phyloP scores from a whole-genome alignment of 352 stramenopile genomes.

The Albugo laibachii region DNA sequence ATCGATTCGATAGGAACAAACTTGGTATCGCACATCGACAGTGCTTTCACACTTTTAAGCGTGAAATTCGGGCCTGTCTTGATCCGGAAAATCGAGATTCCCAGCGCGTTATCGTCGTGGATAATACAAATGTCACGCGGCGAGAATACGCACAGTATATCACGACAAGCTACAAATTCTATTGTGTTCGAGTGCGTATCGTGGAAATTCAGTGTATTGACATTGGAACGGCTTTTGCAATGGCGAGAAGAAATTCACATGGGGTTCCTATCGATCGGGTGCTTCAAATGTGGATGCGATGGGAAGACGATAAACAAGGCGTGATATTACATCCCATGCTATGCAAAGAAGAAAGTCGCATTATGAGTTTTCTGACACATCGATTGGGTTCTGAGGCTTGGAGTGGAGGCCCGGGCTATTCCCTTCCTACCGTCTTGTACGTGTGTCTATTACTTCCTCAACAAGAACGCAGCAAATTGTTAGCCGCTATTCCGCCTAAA shows the following conservation, averaged over 20 bases:
- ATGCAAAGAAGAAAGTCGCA: no score
- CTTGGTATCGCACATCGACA: slow-evolving; percentile 23
- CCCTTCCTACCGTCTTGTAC: no score
- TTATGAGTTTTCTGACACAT: background rate
- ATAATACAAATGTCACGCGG: slow-evolving; percentile 48
- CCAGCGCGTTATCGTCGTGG: slow-evolving; percentile 25
- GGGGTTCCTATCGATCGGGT: slow-evolving; percentile 37
- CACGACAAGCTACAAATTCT: no score
- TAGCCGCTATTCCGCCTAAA: background rate
- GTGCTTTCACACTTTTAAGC: slow-evolving; percentile 20
- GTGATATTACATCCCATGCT: background rate
- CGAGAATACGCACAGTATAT: slow-evolving; percentile 54
- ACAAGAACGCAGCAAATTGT: slow-evolving; percentile 1
- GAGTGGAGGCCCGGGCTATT: no score
- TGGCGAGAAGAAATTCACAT: slow-evolving; percentile 46
- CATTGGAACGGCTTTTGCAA: slow-evolving; percentile 20
- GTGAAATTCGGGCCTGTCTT: slow-evolving; percentile 7
- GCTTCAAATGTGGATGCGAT: slow-evolving; percentile 47
- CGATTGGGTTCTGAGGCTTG: background rate
- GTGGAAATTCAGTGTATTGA: slow-evolving; percentile 38
- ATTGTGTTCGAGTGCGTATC: slow-evolving; percentile 8
- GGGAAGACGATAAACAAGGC: slow-evolving; percentile 17
- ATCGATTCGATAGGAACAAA: slow-evolving; percentile 34
- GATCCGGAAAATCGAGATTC: background rate
- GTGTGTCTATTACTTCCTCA: background rate